Percentiles rank a stretch among this genome's conserved stretches.
phyloP scores from a whole-genome alignment of 2,329 filamentous ascomycete genomes.

The Blastomyces parvus region DNA sequence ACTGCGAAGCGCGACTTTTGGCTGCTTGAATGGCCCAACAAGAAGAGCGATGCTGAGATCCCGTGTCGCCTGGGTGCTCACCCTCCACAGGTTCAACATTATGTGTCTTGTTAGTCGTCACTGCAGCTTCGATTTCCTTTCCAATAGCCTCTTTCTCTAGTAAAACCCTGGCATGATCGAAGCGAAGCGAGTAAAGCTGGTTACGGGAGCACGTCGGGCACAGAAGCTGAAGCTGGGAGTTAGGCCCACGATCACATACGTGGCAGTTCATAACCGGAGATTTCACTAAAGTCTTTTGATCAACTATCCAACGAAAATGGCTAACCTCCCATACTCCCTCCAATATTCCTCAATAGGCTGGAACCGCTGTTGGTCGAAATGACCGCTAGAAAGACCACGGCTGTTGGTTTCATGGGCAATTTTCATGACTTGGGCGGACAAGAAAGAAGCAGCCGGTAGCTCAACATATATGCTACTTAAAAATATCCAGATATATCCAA shows the following conservation, averaged over 20 bases:
- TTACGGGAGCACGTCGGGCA: constrained; percentile 64
- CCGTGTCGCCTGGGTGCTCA: constrained; percentile 8
- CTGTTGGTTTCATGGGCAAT: neutral
- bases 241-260: constrained; percentile 51
- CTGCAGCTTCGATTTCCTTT: constrained; percentile 36
- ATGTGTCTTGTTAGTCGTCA: constrained; percentile 12
- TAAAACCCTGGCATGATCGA: constrained; percentile 51
- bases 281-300: constrained; percentile 13
- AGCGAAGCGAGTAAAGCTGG: constrained; percentile 53
- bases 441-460: neutral
- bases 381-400: neutral
- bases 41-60: constrained; percentile 14
- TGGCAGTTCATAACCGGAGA: constrained; percentile 54
- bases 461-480: neutral
- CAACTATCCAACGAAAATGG: constrained; percentile 10
- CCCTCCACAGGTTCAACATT: constrained; percentile 1
- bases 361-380: constrained; percentile 2
- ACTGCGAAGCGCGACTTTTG: constrained; percentile 25
- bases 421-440: constrained; percentile 6
- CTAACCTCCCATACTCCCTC: constrained; percentile 16
- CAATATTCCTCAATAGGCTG: constrained; percentile 11
- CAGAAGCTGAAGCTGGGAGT: constrained; percentile 53
- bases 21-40: constrained; percentile 25
- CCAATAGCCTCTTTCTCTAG: constrained; percentile 51
- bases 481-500: neutral